These are phyloP conservation scores for Chrysosporium keratinophilum DNA, from an alignment of 2,329 filamentous ascomycete genomes.

Conservation along the genomic window DNA sequence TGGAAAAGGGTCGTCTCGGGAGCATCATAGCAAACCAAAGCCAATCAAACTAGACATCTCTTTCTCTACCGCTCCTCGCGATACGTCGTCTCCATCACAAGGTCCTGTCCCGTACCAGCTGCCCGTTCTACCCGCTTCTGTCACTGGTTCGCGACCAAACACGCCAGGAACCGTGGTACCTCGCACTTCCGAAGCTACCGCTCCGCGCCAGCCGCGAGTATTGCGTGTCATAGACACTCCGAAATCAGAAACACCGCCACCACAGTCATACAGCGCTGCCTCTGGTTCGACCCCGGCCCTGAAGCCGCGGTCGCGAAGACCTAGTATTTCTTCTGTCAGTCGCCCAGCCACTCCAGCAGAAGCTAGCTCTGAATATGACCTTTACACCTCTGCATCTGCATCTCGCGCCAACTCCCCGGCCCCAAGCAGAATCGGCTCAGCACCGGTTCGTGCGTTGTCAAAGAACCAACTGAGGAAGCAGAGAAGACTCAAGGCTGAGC, in stretches of 20 bases:
- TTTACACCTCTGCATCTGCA: constrained; percentile 47
- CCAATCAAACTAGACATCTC: constrained; percentile 29
- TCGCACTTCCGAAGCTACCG: constrained; percentile 31
- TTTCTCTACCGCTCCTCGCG: constrained; percentile 15
- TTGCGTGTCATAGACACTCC: constrained; percentile 48
- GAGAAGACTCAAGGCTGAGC: constrained; percentile 41
- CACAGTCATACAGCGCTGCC: constrained; percentile 24
- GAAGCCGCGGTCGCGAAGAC: constrained; percentile 27
- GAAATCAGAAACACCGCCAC: constrained; percentile 38
- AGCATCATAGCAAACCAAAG: constrained; percentile 22
- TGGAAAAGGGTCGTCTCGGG: neutral
- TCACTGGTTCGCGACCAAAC: constrained; percentile 40
- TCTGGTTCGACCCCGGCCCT: constrained; percentile 25
- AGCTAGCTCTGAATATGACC: constrained; percentile 48
- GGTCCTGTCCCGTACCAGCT: constrained; percentile 4
- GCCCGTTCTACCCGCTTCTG: constrained; percentile 18
- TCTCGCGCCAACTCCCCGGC: constrained; percentile 52
- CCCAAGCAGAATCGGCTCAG: constrained; percentile 46
- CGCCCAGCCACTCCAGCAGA: constrained; percentile 53
- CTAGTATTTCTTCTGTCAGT: constrained; percentile 46
- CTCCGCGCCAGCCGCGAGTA: constrained; percentile 39
- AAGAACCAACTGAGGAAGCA: constrained; percentile 55
- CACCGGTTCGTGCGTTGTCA: constrained; percentile 49
- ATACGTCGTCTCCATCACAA: constrained; percentile 1
- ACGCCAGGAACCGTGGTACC: constrained; percentile 35